Evolutionary conservation across 2,329 filamentous ascomycete species (phyloP).

Genomic region (Ophiocordyceps robertsii): DNA sequence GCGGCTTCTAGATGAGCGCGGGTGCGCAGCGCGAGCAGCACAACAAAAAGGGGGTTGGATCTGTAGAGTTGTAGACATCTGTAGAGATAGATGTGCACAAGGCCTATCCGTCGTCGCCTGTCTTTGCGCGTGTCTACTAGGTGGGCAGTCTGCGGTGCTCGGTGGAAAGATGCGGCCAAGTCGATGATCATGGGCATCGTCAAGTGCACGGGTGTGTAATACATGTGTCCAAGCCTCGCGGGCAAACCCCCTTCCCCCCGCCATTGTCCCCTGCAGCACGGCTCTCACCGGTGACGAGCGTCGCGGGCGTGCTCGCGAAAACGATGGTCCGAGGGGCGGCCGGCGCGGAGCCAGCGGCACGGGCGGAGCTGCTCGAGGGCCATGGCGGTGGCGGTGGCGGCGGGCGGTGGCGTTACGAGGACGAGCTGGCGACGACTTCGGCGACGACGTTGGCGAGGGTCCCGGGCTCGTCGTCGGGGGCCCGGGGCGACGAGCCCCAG

Average conservation of each 20-base stretch:
- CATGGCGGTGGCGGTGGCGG: too few relatives aligned
- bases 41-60: too few relatives aligned
- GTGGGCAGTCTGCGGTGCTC: too few relatives aligned
- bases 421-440: too few relatives aligned
- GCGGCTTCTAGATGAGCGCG: too few relatives aligned
- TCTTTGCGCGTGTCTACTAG: too few relatives aligned
- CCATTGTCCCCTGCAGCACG: background rate
- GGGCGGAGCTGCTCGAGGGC: background rate
- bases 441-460: slow-evolving; percentile 12
- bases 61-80: too few relatives aligned
- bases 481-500: slow-evolving; percentile 10
- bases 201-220: background rate
- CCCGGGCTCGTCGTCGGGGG: slow-evolving; percentile 5
- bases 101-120: too few relatives aligned
- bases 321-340: background rate
- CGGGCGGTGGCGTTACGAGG: too few relatives aligned
- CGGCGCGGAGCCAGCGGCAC: background rate
- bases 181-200: background rate
- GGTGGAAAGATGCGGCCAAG: background rate
- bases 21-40: too few relatives aligned
- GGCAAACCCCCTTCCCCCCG: background rate
- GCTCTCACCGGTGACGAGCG: background rate
- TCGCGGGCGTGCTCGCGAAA: background rate
- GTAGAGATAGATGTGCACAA: too few relatives aligned
- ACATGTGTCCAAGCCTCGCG: background rate